Evolutionary conservation across 495 filamentous ascomycete species (phyloP).

Genomic region (Aspergillus panamensis): DNA sequence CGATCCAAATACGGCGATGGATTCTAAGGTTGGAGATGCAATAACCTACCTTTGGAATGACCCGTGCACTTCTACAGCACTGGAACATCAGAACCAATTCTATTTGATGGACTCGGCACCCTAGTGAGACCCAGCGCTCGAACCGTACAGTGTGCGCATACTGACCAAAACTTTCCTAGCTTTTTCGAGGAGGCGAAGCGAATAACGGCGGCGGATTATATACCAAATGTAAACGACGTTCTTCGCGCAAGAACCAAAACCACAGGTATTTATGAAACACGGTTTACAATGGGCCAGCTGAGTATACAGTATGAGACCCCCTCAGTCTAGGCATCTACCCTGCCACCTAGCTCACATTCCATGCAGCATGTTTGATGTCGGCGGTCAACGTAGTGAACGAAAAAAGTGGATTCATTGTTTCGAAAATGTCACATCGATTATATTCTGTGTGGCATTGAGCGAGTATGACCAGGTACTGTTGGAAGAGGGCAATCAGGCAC

Average conservation of each 20-base stretch:
- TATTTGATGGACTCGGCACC: conserved; percentile 99
- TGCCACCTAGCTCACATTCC: conserved; percentile 15
- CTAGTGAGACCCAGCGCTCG: conserved; percentile 64
- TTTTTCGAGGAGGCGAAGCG: conserved; percentile 91
- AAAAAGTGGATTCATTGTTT: conserved; percentile 99
- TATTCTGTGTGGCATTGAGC: conserved; percentile 97
- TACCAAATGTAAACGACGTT: conserved; percentile 88
- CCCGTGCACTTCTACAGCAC: conserved; percentile 71
- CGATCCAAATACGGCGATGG: conserved; percentile 77
- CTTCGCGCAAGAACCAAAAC: conserved; percentile 95
- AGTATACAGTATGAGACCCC: conserved; percentile 84
- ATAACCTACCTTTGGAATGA: conserved; percentile 89
- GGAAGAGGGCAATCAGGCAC: conserved; percentile 94
- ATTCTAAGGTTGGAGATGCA: conserved; percentile 74
- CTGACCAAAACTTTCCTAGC: conserved; percentile 47
- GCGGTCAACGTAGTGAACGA: conserved; percentile 91
- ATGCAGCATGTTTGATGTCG: conserved; percentile 96
- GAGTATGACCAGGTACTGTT: conserved; percentile 97
- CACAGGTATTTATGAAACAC: conserved; percentile 98
- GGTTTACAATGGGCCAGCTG: conserved; percentile 95
- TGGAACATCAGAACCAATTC: conserved; percentile 96
- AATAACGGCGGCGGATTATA: conserved; percentile 82
- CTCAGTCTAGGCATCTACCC: neutral
- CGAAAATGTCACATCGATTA: conserved; percentile 99
- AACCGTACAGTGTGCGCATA: neutral